Percentiles rank a stretch among this genome's conserved stretches.
Conservation (phyloP, 805 yeast species). For the Zygoascus flipseniorum region DNA sequence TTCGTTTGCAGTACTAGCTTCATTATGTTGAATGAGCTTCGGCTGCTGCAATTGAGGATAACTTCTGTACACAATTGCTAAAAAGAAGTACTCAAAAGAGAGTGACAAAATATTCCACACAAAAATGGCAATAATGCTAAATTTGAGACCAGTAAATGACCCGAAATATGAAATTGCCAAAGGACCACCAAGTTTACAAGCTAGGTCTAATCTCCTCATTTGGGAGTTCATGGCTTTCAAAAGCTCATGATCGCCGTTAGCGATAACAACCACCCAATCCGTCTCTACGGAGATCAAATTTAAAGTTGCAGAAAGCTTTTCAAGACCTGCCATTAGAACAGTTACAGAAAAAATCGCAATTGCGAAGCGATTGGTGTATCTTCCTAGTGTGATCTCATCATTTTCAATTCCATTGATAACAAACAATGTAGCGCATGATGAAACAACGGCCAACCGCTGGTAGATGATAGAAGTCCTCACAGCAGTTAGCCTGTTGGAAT, state of each 20-base stretch:
- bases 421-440: conserved; percentile 21
- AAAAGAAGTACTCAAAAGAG: conserved; percentile 28
- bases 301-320: conserved; percentile 28
- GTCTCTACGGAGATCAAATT: conserved; percentile 34
- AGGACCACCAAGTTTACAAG: conserved; percentile 33
- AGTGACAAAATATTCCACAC: conserved; percentile 25
- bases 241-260: conserved; percentile 19
- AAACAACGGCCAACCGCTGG: conserved; percentile 26
- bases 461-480: conserved; percentile 29
- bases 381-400: background rate
- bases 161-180: conserved; percentile 29
- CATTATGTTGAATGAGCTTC: background rate
- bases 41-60: conserved; percentile 23
- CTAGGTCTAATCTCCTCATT: conserved; percentile 33
- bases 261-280: conserved; percentile 35
- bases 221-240: conserved; percentile 27
- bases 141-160: conserved; percentile 10
- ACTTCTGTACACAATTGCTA: conserved; percentile 27
- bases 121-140: conserved; percentile 21
- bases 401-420: background rate
- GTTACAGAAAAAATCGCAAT: conserved; percentile 12
- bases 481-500: conserved; percentile 24
- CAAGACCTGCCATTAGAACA: conserved; percentile 29
- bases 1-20: background rate
- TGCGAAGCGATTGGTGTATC: background rate